Evolutionary conservation across 345 rosid genomes (phyloP), one percentile per base, ranked within the genome.

Genomic region (Iberis pinnata): DNA sequence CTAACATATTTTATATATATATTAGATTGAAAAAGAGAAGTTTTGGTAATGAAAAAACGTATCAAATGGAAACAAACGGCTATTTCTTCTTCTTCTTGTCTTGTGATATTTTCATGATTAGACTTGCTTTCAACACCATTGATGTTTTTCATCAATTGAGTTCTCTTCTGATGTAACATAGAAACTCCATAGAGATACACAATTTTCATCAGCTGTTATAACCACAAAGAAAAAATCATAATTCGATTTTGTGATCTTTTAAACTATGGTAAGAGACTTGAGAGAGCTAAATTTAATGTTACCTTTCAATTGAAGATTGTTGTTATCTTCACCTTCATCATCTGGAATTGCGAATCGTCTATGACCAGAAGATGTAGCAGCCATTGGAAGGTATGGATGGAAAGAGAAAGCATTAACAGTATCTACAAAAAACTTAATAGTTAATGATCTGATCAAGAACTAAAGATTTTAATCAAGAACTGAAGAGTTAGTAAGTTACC

Each of bases 281-380:
- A 8, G 16, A 18, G 31, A 31, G 47, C 29, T 47, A 29, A 29
- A 2, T 27, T 14, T 50, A 52, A 52, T 43, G 33, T 29, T 6
- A 83, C 88, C 90, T 46, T 60, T 73, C 63, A 87, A 17, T 31
- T 52, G 65, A 61, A 68, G 69, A 14, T 65, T 55, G 38, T 67
- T 76, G 16, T 57, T 49, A 36, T 56, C 76, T 49, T 56, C 64
- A 16, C 60, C 71, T 33, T 78, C 93, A 15, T 41, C 88, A 61
- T 78, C 82, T 0, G 86, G 89, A 62, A 48, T 52, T 56, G 77
- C 65, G 27, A 77, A 92, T 49, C 96, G 74, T 43, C 98, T 75
- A 60, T 92, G 97, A 22, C 98, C 98, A 4, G 98, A 92, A 15
- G 98, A 80, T 46, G 97, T 72, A 60, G 86, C 86, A 48, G 98